Conservation (phyloP, 345 rosid genomes). For the Cardamine chenopodiifolia region DNA sequence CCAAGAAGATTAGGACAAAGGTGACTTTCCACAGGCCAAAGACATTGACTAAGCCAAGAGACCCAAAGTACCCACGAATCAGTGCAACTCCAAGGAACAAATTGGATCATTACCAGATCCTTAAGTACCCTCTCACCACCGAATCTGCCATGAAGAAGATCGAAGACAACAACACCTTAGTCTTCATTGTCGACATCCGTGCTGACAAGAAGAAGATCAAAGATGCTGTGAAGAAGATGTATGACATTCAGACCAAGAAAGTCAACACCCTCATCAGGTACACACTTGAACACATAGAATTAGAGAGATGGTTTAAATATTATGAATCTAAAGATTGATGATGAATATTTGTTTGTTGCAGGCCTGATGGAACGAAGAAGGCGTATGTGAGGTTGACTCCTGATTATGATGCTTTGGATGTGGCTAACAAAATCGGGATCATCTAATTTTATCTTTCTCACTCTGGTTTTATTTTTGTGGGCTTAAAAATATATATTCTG, state of each 20-base stretch:
- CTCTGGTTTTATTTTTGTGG: background rate
- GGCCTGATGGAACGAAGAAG: conserved; percentile 97
- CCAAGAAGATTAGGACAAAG: conserved; percentile 41
- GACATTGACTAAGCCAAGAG: conserved; percentile 39
- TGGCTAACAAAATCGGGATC: conserved; percentile 97
- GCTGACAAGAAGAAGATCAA: conserved; percentile 74
- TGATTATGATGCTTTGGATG: conserved; percentile 89
- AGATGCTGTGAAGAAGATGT: conserved; percentile 68
- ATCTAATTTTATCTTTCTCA: conserved; percentile 48
- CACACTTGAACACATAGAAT: background rate
- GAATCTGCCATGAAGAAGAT: conserved; percentile 76
- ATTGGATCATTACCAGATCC: conserved; percentile 52
- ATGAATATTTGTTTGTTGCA: conserved; percentile 34
- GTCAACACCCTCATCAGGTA: conserved; percentile 75
- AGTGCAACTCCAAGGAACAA: conserved; percentile 46
- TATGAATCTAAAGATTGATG: background rate
- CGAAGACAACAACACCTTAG: conserved; percentile 68
- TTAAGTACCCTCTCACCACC: conserved; percentile 65
- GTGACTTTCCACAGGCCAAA: conserved; percentile 48
- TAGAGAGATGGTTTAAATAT: background rate
- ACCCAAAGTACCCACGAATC: conserved; percentile 34
- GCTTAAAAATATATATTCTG: background rate
- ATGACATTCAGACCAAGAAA: conserved; percentile 65
- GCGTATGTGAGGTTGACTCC: conserved; percentile 93
- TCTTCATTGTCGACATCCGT: conserved; percentile 61